Base-by-base conservation (phyloP, 805 yeast species). In the Starmerella asiatica region DNA sequence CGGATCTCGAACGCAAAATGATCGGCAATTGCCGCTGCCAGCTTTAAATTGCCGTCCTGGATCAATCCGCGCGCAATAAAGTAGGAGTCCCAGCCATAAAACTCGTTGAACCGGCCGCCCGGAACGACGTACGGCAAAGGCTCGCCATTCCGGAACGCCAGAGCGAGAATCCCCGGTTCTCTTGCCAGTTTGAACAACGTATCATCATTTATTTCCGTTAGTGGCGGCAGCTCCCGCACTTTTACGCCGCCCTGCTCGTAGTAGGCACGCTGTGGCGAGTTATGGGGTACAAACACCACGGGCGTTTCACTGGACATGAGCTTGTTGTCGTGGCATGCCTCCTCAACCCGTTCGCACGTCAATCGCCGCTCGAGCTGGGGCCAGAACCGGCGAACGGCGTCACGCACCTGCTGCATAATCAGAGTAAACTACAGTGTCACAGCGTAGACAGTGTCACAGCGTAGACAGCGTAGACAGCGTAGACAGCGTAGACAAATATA, bases 81-180 rank as follows among this genome's bases (percentile, higher is more conserved):
- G 56, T 91, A 88, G 2, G 95, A 84, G 58, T 88, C 98, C 98
- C 98, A 88, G 14, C 97, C 98, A 55, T 91, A 88, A 43, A 85
- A 70, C 61, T 88, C 98, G 62, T 91, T 91, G 61, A 88, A 88
- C 47, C 98, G 67, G 18, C 98, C 97, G 15, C 98, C 98, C 1
- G 98, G 98, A 19, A 88, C 97, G 15, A 83, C 80, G 58, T 88
- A 88, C 0, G 94, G 94, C 53, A 70, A 75, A 17, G 85, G 83
- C 15, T 55, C 56, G 30, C 71, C 70, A 41, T 75, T 71, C 1
- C 69, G 60, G 34, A 45, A 48, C 1, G 88, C 94, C 29, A 88
- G 64, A 0, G 94, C 80, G 44, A 88, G 66, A 38, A 88, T 64
- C 0, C 98, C 98, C 0, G 97, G 97, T 46, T 70, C 73, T 26